phyloP scores from a whole-genome alignment of 352 stramenopile species.

The Phytophthora macrochlamydospora region DNA sequence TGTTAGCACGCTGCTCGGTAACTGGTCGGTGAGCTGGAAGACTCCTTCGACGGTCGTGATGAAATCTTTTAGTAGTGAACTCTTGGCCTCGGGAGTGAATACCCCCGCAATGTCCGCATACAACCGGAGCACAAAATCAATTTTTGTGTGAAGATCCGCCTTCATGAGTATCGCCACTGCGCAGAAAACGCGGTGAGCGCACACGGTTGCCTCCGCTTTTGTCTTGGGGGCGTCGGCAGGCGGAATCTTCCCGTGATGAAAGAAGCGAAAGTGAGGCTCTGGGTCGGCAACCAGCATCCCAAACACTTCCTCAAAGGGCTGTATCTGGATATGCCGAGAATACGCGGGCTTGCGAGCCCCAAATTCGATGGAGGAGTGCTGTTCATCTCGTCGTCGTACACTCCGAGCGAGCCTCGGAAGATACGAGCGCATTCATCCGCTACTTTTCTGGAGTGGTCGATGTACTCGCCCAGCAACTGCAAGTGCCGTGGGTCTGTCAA shows the following conservation, averaged over 20 bases:
- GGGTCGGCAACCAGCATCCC: constrained; percentile 71
- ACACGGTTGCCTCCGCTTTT: constrained; percentile 37
- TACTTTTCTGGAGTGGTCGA: constrained; percentile 47
- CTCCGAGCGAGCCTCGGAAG: constrained; percentile 35
- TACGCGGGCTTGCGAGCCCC: constrained; percentile 29
- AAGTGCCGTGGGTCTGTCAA: constrained; percentile 31
- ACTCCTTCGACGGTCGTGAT: constrained; percentile 44
- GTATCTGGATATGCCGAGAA: constrained; percentile 47
- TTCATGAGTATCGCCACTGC: constrained; percentile 56
- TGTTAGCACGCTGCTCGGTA: constrained; percentile 18
- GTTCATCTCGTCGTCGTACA: constrained; percentile 35
- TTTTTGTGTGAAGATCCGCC: constrained; percentile 56
- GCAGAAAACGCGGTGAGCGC: constrained; percentile 65
- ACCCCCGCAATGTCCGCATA: constrained; percentile 56
- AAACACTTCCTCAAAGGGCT: constrained; percentile 79
- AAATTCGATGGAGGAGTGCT: constrained; percentile 10
- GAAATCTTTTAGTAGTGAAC: constrained; percentile 51
- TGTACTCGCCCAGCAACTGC: constrained; percentile 60
- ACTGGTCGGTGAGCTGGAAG: constrained; percentile 40
- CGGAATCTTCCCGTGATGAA: constrained; percentile 35
- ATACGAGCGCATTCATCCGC: constrained; percentile 67
- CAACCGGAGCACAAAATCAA: constrained; percentile 60
- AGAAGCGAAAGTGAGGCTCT: constrained; percentile 73
- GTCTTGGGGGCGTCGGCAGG: constrained; percentile 14
- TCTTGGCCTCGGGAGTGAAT: constrained; percentile 49